phyloP scores from a whole-genome alignment of 192 early-diverging fungal genomes.

The Cetraspora pellucida region DNA sequence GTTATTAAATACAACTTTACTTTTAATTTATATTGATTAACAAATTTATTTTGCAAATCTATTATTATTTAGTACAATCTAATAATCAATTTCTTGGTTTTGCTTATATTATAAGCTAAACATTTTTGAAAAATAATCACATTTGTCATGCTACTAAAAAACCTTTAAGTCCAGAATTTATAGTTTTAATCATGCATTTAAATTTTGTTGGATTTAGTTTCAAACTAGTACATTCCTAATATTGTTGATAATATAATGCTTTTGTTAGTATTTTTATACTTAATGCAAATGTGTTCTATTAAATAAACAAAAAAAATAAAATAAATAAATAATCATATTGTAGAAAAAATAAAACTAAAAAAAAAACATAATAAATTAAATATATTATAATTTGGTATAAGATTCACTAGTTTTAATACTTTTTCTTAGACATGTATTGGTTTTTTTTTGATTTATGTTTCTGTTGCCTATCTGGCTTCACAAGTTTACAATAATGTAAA shows the following conservation, averaged over 20 bases:
- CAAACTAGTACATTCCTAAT: neutral
- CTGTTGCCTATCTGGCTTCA: no score
- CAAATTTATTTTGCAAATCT: conserved; percentile 22
- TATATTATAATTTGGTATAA: no score
- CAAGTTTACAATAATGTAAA: no score
- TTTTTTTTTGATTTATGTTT: no score
- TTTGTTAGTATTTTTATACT: conserved; percentile 3
- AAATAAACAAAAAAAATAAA: neutral
- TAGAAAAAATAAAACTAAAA: no score
- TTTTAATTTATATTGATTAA: conserved; percentile 15
- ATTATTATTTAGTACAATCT: neutral
- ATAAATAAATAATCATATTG: no score
- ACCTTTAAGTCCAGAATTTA: neutral
- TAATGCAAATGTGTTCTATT: neutral
- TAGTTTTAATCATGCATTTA: neutral
- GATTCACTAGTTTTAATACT: no score
- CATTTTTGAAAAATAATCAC: no score
- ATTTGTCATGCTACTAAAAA: no score
- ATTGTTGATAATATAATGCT: neutral
- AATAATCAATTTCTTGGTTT: conserved; percentile 7
- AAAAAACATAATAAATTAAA: no score
- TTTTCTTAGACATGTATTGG: no score
- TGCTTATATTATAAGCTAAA: neutral
- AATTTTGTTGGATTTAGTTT: neutral
- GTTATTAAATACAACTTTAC: conserved; percentile 12